Evolutionary conservation across 768 basidiomycete species (phyloP).

Genomic region (Strobilomyces confusus): DNA sequence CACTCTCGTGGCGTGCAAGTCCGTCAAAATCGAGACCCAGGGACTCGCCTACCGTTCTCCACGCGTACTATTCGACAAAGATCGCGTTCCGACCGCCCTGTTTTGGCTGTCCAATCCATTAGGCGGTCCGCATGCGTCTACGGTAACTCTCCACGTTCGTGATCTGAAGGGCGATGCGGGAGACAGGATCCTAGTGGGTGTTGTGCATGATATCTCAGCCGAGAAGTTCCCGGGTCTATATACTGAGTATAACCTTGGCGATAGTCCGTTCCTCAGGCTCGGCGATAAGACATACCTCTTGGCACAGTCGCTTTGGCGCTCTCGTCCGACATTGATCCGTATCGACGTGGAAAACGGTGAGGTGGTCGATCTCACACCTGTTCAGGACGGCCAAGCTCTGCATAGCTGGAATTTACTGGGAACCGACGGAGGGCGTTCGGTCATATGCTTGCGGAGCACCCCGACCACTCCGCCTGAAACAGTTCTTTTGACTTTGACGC

Average conservation of each 20-base stretch:
- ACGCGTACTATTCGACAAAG: constrained; percentile 35
- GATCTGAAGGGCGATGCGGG: constrained; percentile 27
- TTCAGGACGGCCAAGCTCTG: constrained; percentile 15
- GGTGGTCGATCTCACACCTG: constrained; percentile 32
- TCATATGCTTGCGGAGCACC: constrained; percentile 51
- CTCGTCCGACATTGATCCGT: constrained; percentile 46
- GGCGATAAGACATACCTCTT: constrained; percentile 21
- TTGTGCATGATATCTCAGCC: constrained; percentile 36
- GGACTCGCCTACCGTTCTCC: constrained; percentile 58
- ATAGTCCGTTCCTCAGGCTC: constrained; percentile 37
- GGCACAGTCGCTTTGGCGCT: constrained; percentile 52
- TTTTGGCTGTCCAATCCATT: constrained; percentile 53
- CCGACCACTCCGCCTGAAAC: constrained; percentile 45
- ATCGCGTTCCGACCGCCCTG: constrained; percentile 26
- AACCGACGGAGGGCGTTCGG: constrained; percentile 39
- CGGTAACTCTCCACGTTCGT: constrained; percentile 45
- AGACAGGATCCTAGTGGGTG: constrained; percentile 36
- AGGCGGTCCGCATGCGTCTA: constrained; percentile 60
- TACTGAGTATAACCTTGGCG: constrained; percentile 43
- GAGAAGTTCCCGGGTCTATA: constrained; percentile 63
- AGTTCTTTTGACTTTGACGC: constrained; percentile 40
- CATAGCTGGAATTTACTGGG: constrained; percentile 54
- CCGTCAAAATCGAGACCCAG: constrained; percentile 34
- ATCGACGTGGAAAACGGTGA: constrained; percentile 40
- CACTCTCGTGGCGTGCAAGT: constrained; percentile 19